Base-by-base conservation (phyloP, 345 rosid species). In the Carallia pectinifolia region DNA sequence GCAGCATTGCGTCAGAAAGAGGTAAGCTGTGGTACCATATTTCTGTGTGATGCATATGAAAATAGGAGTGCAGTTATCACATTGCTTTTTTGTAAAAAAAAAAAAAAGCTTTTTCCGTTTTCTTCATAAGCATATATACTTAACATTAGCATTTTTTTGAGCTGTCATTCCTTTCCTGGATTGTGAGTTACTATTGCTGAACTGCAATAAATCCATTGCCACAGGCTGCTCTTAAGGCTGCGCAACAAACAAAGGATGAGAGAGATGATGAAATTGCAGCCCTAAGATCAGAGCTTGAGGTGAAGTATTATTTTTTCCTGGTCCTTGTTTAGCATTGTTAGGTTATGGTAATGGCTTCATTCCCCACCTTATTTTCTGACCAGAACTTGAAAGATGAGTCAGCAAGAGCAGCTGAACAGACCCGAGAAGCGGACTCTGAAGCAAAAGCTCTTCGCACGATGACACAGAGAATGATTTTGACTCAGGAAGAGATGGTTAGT, bases 401-500 rank as follows among this genome's bases (percentile, higher is more conserved):
- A n/a, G 72, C 79, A 74, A 62, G 82, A 66, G 87, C 90, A 71
- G 71, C 69, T 66, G 93, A 90, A 67, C 93, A 82, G 81, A 80
- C 92, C 61, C 86, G 5, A 69, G 97, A 89, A 84, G 94, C 96
- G 56, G 98, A 96, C 80, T 84, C 92, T 66, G 99, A 96, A 76
- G 76, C 92, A 9, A 92, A 90, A 80, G 83, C 93, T 53, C 87
- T 96, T 66, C 93, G 88, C 54, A 80, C 84, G 59, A 89, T 92
- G 98, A 92, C 98, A 39, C 98, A 92, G 68, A 86, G 98, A 81
- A 90, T 92, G 98, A 84, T 90, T 74, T 84, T 92, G 83, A 86
- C 92, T 23, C 91, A 88, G 72, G 96, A 92, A 72, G 96, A 92
- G 80, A 90, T 96, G 98, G 99, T 96, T 70, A 69, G 86, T 83